A percentile compares a stretch with the other conserved stretches of the same genome.
Evolutionary conservation across 768 basidiomycete species (phyloP).

Genomic region (Galerina marginata): DNA sequence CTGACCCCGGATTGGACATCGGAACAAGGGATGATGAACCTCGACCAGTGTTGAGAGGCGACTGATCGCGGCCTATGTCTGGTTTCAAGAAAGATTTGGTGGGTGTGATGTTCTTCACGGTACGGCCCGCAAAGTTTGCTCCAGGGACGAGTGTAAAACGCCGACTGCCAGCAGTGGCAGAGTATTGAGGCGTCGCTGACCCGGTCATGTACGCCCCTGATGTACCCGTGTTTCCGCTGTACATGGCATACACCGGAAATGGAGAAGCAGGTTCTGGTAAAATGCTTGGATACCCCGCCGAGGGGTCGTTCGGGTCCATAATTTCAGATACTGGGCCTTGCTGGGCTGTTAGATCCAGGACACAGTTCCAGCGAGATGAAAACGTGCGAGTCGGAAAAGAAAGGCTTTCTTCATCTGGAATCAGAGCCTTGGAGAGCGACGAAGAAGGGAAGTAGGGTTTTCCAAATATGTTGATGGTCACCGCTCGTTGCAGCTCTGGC

Average conservation of each 20-base stretch:
- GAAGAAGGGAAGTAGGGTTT: constrained; percentile 58
- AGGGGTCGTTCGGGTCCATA: constrained; percentile 37
- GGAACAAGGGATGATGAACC: constrained; percentile 35
- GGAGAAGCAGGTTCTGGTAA: constrained; percentile 83
- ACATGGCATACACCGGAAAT: constrained; percentile 57
- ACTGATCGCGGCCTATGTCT: constrained; percentile 19
- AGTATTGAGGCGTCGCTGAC: constrained; percentile 37
- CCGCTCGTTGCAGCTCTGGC: constrained; percentile 70
- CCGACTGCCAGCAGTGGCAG: constrained; percentile 60
- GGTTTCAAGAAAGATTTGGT: constrained; percentile 20
- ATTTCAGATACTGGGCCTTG: constrained; percentile 35
- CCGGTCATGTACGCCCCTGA: constrained; percentile 18
- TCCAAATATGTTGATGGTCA: constrained; percentile 80
- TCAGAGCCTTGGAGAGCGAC: constrained; percentile 21
- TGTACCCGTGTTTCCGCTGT: constrained; percentile 22
- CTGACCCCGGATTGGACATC: constrained; percentile 34
- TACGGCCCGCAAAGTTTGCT: constrained; percentile 28
- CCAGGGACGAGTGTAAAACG: constrained; percentile 38
- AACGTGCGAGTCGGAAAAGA: constrained; percentile 76
- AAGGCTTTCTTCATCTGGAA: constrained; percentile 23
- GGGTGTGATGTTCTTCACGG: constrained; percentile 28
- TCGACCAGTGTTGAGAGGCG: constrained; percentile 33
- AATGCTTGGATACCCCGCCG: constrained; percentile 41
- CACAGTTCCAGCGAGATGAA: constrained; percentile 89
- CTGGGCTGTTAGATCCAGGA: constrained; percentile 72